phyloP scores from a whole-genome alignment of 768 basidiomycete species.

The Tephrocybe sp. region DNA sequence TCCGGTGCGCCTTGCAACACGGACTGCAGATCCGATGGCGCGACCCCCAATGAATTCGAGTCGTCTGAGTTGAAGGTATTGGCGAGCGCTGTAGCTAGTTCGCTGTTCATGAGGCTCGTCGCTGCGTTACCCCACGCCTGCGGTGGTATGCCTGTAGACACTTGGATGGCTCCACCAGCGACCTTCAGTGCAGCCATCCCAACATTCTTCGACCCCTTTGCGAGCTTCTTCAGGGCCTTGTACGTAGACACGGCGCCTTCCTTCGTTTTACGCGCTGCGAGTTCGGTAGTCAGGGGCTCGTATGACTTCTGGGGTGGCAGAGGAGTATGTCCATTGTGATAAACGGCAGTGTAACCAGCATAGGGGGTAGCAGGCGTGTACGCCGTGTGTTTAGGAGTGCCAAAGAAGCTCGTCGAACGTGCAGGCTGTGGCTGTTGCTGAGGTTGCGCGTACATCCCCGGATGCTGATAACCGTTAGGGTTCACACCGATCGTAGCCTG shows the following conservation, averaged over 20 bases:
- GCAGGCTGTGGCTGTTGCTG: background rate
- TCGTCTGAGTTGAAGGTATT: constrained; percentile 18
- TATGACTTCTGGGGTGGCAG: background rate
- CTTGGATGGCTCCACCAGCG: constrained; percentile 11
- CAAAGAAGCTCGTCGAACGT: constrained; percentile 5
- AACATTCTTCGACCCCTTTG: constrained; percentile 7
- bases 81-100: constrained; percentile 1
- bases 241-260: constrained; percentile 1
- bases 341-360: background rate
- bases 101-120: constrained; percentile 15
- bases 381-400: background rate
- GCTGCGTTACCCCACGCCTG: background rate
- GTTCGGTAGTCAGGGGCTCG: constrained; percentile 11
- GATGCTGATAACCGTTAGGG: background rate
- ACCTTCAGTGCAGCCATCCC: constrained; percentile 17
- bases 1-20: constrained; percentile 29
- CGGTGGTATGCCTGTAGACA: constrained; percentile 1
- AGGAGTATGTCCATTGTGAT: background rate
- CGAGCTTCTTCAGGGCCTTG: constrained; percentile 10
- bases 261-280: constrained; percentile 17
- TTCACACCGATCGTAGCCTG: background rate
- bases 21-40: constrained; percentile 26
- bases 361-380: background rate
- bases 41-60: constrained; percentile 12
- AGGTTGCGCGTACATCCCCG: background rate